Base-by-base conservation (phyloP, 2,329 filamentous ascomycete genomes). In the Rugonectria rugulosa region DNA sequence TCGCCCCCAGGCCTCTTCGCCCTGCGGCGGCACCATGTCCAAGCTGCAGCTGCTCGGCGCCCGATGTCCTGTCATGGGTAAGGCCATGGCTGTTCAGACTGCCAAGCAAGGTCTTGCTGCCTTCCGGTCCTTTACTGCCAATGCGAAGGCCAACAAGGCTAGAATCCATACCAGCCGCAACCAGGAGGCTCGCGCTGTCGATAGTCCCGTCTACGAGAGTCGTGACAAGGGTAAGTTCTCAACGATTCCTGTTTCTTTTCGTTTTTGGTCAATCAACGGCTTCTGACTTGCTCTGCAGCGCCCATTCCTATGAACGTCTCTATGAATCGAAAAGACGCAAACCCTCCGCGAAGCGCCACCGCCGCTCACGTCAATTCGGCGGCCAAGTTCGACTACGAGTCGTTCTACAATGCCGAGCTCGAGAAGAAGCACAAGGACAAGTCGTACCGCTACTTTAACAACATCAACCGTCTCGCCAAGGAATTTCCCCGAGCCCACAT, bases 341-440 rank as follows among this genome's bases (percentile, higher is more conserved):
- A n/a, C n/a, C 54, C 62, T 29, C 47, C 61, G 32, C 61, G 61
- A 9, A 59, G 54, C 26, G 59, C 59, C 20, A 57, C 63, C 11
- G 62, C 66, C 34, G 61, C 65, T 23, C 59, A 63, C 17, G 59
- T 61, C 46, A 59, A 67, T 75, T 61, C 64, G 14, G 65, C 68
- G 36, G 81, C 81, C 56, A 91, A 88, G 69, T 99, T 97, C 76
- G 84, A 98, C 75, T 99, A 99, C 70, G 88, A 97, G 69, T 85
- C 75, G 41, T 99, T 97, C 77, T 99, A 98, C 78, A 79, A 88
- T 63, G 80, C 80, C 59, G 94, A 99, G 75, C 78, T 99, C 65
- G 92, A 97, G 68, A 98, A 97, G 85, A 99, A 99, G 81, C 95
- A 97, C 84, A 93, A 96, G 83, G 95, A 99, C 83, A 98, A 97